Base-by-base conservation (phyloP, 2,329 filamentous ascomycete species). In the Fusarium decemcellulare region DNA sequence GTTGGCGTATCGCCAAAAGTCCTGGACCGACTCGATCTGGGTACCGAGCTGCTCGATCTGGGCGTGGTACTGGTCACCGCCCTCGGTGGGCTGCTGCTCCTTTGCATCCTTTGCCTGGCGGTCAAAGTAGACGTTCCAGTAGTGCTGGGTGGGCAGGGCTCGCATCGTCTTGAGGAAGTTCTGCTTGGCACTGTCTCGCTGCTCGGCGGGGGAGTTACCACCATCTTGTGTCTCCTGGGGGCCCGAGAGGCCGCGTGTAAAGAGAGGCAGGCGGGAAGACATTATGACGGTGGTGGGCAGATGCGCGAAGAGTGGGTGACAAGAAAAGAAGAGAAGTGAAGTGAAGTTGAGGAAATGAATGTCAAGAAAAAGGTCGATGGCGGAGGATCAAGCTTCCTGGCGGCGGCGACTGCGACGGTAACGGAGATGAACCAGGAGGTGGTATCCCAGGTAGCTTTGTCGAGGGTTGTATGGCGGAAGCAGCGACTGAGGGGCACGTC, bases 1-100 rank as follows among this genome's bases (percentile, higher is more conserved):
- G 82, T 95, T 94, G 83, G 90, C 90, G 82, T 94, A 92, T 66
- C 91, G 88, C 90, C 92, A 94, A 79, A 95, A 95, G 78, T 95
- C 93, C 86, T 94, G 93, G 44, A 94, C 88, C 18, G 92, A 93
- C 83, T 93, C 92, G 80, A 95, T 91, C 80, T 88, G 87, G 51
- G 82, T 81, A 74, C 86, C 88, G 23, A 91, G 85, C 81, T 90
- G 85, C 77, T 91, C 88, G 47, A 91, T 86, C 69, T 87, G 81
- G 57, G 80, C 82, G 61, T 85, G 82, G 79, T 89, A 90, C 68
- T 81, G 78, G 67, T 80, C 79, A 64, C 79, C 76, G 71, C 64
- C 76, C 47, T 79, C 74, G 64, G 82, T 81, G 72, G 81, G 63
- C 32, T 64, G 51, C 11, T 27, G 32, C n/a, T 71, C 72, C 59